Conservation (phyloP, 768 basidiomycete species). For the Hirschioporus abietinus region DNA sequence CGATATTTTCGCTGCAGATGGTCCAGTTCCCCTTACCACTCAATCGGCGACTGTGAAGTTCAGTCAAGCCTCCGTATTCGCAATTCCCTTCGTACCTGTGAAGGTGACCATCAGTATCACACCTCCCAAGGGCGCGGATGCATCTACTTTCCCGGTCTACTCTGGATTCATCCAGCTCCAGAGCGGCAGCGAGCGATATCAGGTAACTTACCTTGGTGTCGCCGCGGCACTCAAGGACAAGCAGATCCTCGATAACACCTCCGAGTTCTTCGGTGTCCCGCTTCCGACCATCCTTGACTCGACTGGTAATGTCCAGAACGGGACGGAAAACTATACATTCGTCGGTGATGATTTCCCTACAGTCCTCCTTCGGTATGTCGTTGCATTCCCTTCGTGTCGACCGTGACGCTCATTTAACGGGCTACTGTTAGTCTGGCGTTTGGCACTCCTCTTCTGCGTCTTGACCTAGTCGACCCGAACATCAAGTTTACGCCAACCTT, state of each 20-base stretch:
- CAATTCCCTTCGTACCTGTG: slow-evolving; percentile 37
- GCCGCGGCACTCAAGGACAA: slow-evolving; percentile 39
- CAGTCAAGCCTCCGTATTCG: slow-evolving; percentile 36
- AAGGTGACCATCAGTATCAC: slow-evolving; percentile 40
- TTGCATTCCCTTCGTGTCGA: not conserved
- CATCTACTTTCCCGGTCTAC: slow-evolving; percentile 47
- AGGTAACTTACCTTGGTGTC: slow-evolving; percentile 44
- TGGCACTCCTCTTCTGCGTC: slow-evolving; percentile 40
- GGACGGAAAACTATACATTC: slow-evolving; percentile 43
- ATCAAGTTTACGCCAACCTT: slow-evolving; percentile 37
- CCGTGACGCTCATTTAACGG: slow-evolving; percentile 2
- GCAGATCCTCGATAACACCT: slow-evolving; percentile 47
- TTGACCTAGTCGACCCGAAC: slow-evolving; percentile 43
- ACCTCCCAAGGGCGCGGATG: slow-evolving; percentile 38
- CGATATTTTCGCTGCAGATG: slow-evolving; percentile 35
- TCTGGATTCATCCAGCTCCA: slow-evolving; percentile 48
- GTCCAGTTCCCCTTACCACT: slow-evolving; percentile 47
- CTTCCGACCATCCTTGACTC: slow-evolving; percentile 39
- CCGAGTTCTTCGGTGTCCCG: slow-evolving; percentile 38
- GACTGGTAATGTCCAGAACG: slow-evolving; percentile 34
- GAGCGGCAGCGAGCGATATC: slow-evolving; percentile 30
- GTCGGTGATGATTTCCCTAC: slow-evolving; percentile 35
- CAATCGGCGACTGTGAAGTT: slow-evolving; percentile 42
- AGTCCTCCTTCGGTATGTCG: slow-evolving; percentile 32
- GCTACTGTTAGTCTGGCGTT: slow-evolving; percentile 33